Percentiles rank a stretch among this genome's conserved stretches.
These are phyloP conservation scores for Plasmodium gallinaceum DNA, from an alignment of 169 alveolate species.

Conservation along the genomic window DNA sequence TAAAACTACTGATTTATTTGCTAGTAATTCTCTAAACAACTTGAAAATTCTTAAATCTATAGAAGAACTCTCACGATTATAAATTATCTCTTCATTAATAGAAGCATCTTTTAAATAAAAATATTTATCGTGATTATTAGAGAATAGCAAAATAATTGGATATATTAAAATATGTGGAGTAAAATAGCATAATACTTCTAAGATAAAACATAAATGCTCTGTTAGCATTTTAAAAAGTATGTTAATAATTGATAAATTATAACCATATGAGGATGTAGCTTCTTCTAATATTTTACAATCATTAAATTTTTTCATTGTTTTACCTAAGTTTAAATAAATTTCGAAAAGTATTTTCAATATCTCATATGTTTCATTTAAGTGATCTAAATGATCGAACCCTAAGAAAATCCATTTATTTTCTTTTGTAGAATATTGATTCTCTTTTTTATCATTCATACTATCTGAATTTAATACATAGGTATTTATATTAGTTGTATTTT, in stretches of 20 bases:
- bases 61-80: constrained; percentile 23
- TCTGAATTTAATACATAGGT: not conserved
- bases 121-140: not conserved
- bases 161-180: constrained; percentile 65
- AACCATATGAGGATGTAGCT: constrained; percentile 49
- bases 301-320: constrained; percentile 29
- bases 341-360: constrained; percentile 54
- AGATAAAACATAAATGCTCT: constrained; percentile 64
- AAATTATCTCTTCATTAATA: constrained; percentile 45
- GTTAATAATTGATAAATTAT: constrained; percentile 42
- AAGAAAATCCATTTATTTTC: constrained; percentile 52
- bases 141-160: constrained; percentile 55
- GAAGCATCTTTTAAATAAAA: constrained; percentile 23
- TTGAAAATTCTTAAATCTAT: constrained; percentile 60
- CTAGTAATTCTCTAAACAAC: constrained; percentile 60
- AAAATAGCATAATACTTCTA: constrained; percentile 73
- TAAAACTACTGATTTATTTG: constrained; percentile 35
- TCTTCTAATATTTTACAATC: constrained; percentile 47
- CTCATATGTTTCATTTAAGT: constrained; percentile 52
- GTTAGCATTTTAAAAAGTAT: constrained; percentile 51
- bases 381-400: constrained; percentile 59
- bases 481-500: not conserved
- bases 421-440: not conserved
- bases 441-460: not conserved
- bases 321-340: constrained; percentile 47